phyloP scores from a whole-genome alignment of 805 yeast genomes.

The Clavispora vitiphila region DNA sequence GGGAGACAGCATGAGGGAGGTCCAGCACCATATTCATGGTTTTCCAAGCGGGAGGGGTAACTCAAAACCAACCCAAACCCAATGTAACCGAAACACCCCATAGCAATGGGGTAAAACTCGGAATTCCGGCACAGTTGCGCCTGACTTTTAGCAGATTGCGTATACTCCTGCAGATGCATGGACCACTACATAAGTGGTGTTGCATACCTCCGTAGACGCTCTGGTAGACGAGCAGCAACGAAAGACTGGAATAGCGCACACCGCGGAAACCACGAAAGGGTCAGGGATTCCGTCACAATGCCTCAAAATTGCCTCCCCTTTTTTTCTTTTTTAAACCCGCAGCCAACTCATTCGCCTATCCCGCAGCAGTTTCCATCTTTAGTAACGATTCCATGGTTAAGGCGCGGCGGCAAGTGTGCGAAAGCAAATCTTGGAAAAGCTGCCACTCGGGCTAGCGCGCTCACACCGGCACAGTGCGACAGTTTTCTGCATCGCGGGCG shows the following conservation, averaged over 20 bases:
- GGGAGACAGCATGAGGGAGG: too few relatives aligned
- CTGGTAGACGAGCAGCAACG: not conserved
- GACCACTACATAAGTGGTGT: not conserved
- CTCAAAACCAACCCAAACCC: not conserved
- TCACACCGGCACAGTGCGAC: not conserved
- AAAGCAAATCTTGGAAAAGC: not conserved
- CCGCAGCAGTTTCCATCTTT: not conserved
- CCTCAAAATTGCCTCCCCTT: too few relatives aligned
- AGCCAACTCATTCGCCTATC: too few relatives aligned
- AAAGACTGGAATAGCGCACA: not conserved
- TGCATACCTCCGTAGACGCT: not conserved
- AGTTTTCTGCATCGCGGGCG: too few relatives aligned
- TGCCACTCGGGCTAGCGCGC: not conserved
- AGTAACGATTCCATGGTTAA: not conserved
- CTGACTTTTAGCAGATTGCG: not conserved
- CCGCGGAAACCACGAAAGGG: too few relatives aligned
- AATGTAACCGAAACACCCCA: not conserved
- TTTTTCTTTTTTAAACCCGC: too few relatives aligned
- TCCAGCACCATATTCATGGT: too few relatives aligned
- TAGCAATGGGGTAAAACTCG: not conserved
- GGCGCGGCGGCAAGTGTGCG: conserved; percentile 1
- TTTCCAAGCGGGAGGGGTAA: too few relatives aligned
- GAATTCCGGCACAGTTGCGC: not conserved
- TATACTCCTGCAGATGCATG: not conserved
- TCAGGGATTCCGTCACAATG: too few relatives aligned